These are phyloP conservation scores for Plasmodium blacklocki DNA, from an alignment of 169 alveolate species.

Conservation along the genomic window DNA sequence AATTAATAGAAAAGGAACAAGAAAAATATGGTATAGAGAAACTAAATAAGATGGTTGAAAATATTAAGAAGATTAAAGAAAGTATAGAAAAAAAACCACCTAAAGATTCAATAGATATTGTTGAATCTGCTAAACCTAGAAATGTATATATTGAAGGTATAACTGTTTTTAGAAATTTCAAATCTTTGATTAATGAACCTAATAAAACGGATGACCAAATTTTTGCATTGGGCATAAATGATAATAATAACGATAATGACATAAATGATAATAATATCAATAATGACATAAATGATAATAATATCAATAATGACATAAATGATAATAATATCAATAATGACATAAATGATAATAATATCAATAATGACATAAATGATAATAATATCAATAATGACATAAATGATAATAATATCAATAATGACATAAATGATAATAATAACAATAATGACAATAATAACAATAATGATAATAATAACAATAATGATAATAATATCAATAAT, in stretches of 20 bases:
- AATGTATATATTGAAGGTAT: conserved; percentile 64
- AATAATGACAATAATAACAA: not conserved
- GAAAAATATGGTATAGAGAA: conserved; percentile 67
- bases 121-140: conserved; percentile 49
- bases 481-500: not conserved
- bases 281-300: not conserved
- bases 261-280: not conserved
- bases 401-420: not conserved
- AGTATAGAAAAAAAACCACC: conserved; percentile 75
- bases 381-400: not conserved
- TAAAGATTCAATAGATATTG: conserved; percentile 45
- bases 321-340: no score
- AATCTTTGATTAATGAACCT: not conserved
- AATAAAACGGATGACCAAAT: no score
- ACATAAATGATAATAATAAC: not conserved
- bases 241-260: not conserved
- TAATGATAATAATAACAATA: conserved; percentile 1
- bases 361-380: not conserved
- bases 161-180: conserved; percentile 76
- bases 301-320: not conserved
- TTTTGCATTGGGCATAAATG: no score
- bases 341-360: not conserved
- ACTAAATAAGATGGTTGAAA: conserved; percentile 64
- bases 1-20: conserved; percentile 72
- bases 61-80: conserved; percentile 66